Evolutionary conservation across 2,329 filamentous ascomycete genomes (phyloP).

Genomic region (Diplodia corticola): DNA sequence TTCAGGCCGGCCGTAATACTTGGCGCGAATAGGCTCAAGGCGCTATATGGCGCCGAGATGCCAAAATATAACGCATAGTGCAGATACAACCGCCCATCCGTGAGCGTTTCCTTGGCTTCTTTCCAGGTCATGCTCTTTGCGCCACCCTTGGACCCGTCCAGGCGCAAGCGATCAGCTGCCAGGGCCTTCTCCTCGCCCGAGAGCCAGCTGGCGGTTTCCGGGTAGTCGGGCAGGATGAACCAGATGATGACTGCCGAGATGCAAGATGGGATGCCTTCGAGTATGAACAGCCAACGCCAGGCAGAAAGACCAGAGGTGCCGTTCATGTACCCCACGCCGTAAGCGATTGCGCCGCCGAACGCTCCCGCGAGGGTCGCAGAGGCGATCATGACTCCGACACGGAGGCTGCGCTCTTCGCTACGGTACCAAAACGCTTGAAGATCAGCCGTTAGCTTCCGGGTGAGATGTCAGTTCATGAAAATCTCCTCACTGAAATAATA

Average conservation of each 20-base stretch:
- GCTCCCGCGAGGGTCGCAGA: slow-evolving; percentile 57
- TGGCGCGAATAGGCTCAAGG: slow-evolving; percentile 61
- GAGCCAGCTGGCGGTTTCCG: slow-evolving; percentile 51
- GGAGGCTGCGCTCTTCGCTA: slow-evolving; percentile 57
- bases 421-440: slow-evolving; percentile 54
- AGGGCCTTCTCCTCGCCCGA: slow-evolving; percentile 46
- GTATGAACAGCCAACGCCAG: slow-evolving; percentile 45
- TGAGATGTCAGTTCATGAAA: neutral
- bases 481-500: slow-evolving; percentile 50
- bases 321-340: slow-evolving; percentile 48
- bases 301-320: slow-evolving; percentile 37
- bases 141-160: slow-evolving; percentile 46
- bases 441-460: neutral
- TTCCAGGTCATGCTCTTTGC: slow-evolving; percentile 49
- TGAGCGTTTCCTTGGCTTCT: slow-evolving; percentile 50
- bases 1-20: slow-evolving; percentile 62
- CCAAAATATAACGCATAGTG: slow-evolving; percentile 46
- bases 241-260: slow-evolving; percentile 44
- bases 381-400: slow-evolving; percentile 57
- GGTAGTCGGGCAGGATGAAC: slow-evolving; percentile 52
- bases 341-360: slow-evolving; percentile 58
- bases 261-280: slow-evolving; percentile 45
- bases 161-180: slow-evolving; percentile 43
- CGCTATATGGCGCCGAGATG: slow-evolving; percentile 29
- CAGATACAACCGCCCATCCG: slow-evolving; percentile 54